Evolutionary conservation across 1,284 basidiomycete genomes (phyloP).

Genomic region (Puccinia triticina): DNA sequence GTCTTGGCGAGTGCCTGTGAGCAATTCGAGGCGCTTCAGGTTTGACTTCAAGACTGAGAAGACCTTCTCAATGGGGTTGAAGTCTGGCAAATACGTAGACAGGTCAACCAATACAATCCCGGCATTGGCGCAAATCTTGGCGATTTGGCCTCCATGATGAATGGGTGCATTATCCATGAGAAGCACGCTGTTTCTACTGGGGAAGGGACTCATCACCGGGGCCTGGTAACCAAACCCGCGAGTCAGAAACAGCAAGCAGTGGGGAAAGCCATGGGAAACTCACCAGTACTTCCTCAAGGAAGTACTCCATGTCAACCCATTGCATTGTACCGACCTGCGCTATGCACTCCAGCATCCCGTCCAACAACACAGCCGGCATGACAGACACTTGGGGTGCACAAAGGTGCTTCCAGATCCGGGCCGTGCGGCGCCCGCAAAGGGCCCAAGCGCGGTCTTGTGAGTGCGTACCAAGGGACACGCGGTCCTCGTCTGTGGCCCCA

Average conservation of each 20-base stretch:
- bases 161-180: constrained; percentile 19
- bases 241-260: neutral
- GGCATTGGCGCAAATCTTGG: neutral
- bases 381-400: neutral
- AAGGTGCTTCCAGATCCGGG: neutral
- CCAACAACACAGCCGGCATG: neutral
- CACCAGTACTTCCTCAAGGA: constrained; percentile 1
- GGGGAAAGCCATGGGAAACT: neutral
- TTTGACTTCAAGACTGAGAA: neutral
- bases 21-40: neutral
- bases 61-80: constrained; percentile 21
- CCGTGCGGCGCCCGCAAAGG: neutral
- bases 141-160: neutral
- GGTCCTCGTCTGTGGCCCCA: neutral
- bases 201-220: neutral
- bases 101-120: neutral
- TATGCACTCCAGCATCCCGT: neutral
- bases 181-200: neutral
- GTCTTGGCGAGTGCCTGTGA: neutral
- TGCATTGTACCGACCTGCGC: neutral
- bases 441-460: neutral
- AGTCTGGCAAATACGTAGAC: neutral
- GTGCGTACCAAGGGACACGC: neutral
- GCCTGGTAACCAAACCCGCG: neutral
- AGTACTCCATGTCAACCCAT: neutral